Evolutionary conservation across 2,329 filamentous ascomycete genomes (phyloP), one percentile per base, ranked within the genome.

Genomic region (Ophiostoma perfectum): DNA sequence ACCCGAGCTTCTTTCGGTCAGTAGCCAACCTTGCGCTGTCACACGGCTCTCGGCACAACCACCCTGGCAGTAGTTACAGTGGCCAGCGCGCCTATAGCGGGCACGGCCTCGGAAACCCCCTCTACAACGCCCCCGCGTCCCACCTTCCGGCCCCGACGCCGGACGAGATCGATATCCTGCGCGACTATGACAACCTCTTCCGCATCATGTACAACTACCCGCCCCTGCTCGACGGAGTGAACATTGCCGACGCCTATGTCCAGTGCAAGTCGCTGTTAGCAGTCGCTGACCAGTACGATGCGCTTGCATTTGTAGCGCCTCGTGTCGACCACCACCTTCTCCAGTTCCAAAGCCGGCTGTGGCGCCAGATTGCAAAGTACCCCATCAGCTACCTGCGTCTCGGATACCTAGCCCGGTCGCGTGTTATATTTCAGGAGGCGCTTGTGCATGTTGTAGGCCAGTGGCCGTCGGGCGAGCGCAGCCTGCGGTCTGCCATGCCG

Each of bases 291-390:
- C 92, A 95, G 81, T 97, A 97, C 80, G 93, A 97, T 76, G 92
- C 93, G 14, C 84, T 97, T 12, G 84, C 88, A 42, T 92, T 97
- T 16, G 92, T 96, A 8, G 93, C 93, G 0, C 91, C 92, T 1
- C 87, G 94, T 49, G 91, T 97, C 62, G 94, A 97, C 78, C 93
- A 98, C 79, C 94, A 98, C 77, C 83, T 98, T 14, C 82, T 98
- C 16, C 92, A 95, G 73, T 98, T 97, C 77, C 92, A 95, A 74
- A 91, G 90, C 36, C 86, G 92, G 1, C 84, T 98, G 2, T 97
- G 93, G 90, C 96, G 95, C 78, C 94, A 97, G 78, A 96, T 97
- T 71, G 93, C 93, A 66, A 97, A 97, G 78, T 97, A 97, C 76
- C 93, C 94, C 12, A 91, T 95, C 64, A 93, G 89, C 70, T 98